Conservation (phyloP, 192 early-diverging fungal genomes). For the Chytriomyces confervae region DNA sequence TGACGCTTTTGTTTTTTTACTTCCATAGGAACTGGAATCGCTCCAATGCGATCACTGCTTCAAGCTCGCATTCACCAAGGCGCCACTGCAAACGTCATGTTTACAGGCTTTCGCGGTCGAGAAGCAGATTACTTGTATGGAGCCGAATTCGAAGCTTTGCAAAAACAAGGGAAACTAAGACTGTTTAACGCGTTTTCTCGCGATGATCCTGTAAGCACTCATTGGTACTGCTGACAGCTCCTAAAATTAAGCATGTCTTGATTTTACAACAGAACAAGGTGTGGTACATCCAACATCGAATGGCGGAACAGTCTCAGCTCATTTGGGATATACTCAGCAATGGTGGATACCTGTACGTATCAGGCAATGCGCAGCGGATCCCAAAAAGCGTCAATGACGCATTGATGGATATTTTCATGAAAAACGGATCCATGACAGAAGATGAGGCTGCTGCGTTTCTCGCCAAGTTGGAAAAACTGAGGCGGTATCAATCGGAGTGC, state of each 20-base stretch:
- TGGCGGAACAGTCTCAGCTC: constrained; percentile 59
- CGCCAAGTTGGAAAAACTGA: constrained; percentile 63
- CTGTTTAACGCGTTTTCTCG: constrained; percentile 86
- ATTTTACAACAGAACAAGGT: constrained; percentile 65
- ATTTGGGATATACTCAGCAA: constrained; percentile 71
- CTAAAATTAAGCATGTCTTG: no score
- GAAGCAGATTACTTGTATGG: constrained; percentile 78
- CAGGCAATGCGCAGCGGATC: constrained; percentile 79
- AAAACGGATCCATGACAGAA: constrained; percentile 55
- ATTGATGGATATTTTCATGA: constrained; percentile 60
- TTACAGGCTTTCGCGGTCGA: constrained; percentile 82
- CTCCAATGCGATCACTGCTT: constrained; percentile 86
- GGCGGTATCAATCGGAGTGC: constrained; percentile 85
- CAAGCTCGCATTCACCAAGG: constrained; percentile 57
- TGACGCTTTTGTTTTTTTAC: constrained; percentile 39
- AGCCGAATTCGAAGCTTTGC: constrained; percentile 67
- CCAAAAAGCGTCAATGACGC: constrained; percentile 73
- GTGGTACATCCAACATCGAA: constrained; percentile 76
- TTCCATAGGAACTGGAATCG: constrained; percentile 75
- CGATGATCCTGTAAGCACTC: constrained; percentile 60
- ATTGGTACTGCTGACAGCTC: not conserved
- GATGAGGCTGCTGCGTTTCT: constrained; percentile 68
- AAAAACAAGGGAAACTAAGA: constrained; percentile 53
- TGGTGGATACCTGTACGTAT: constrained; percentile 71
- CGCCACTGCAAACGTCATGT: constrained; percentile 70